Conservation (phyloP, 306 rosid species). For the Ammopiptanthus mongolicus region DNA sequence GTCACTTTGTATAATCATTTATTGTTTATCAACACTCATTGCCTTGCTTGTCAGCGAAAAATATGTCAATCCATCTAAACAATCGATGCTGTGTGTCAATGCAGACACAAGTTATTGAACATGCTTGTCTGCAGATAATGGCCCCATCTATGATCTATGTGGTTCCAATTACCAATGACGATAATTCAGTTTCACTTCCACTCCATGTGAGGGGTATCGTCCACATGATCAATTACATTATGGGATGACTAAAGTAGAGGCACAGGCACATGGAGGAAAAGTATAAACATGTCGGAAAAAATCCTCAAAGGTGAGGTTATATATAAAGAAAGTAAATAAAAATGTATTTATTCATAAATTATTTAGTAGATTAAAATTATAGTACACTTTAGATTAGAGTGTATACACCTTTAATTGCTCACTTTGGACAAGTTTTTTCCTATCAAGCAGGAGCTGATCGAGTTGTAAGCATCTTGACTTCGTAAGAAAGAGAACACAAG, state of each 20-base stretch:
- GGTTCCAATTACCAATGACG: slow-evolving; percentile 23
- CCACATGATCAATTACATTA: slow-evolving; percentile 1
- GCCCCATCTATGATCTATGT: neutral
- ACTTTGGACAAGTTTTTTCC: too few species aligned
- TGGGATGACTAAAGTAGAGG: neutral
- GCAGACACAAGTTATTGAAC: slow-evolving; percentile 15
- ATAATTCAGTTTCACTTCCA: slow-evolving; percentile 19
- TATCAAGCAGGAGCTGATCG: too few species aligned
- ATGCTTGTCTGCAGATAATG: slow-evolving; percentile 6
- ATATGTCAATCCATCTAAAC: slow-evolving; percentile 8
- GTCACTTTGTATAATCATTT: slow-evolving; percentile 16
- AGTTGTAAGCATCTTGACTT: too few species aligned
- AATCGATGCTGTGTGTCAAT: neutral
- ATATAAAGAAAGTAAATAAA: too few species aligned
- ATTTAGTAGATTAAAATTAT: too few species aligned
- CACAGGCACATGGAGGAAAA: neutral
- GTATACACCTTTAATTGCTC: neutral
- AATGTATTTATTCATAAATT: too few species aligned
- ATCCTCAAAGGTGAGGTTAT: too few species aligned
- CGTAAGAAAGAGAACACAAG: too few species aligned
- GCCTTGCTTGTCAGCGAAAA: slow-evolving; percentile 1
- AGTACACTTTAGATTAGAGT: too few species aligned
- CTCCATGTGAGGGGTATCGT: slow-evolving; percentile 20
- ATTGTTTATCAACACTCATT: neutral
- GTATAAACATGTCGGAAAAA: neutral